A percentile compares a stretch with the other conserved stretches of the same genome.
These are phyloP conservation scores for Coemansia reversa DNA, from an alignment of 192 early-diverging fungal species.

Conservation along the genomic window DNA sequence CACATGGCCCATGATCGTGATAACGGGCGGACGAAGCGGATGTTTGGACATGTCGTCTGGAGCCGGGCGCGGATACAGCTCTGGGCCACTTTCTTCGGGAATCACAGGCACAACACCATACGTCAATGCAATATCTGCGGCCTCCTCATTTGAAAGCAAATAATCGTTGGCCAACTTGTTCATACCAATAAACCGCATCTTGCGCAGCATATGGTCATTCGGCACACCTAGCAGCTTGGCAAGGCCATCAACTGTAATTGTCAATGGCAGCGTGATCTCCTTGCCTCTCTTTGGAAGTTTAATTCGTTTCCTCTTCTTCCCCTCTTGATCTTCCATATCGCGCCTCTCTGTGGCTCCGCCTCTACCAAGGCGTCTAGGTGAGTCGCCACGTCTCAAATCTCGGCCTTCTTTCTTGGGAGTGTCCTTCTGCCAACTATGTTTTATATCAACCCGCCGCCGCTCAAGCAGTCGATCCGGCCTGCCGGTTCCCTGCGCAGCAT, in stretches of 20 bases:
- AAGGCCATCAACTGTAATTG: slow-evolving; percentile 80
- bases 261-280: slow-evolving; percentile 78
- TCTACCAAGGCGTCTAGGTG: slow-evolving; percentile 4
- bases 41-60: slow-evolving; percentile 74
- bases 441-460: slow-evolving; percentile 9
- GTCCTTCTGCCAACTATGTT: background rate
- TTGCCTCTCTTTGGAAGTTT: slow-evolving; percentile 36
- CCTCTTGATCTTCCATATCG: background rate
- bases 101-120: slow-evolving; percentile 86
- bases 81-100: slow-evolving; percentile 45
- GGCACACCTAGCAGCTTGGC: slow-evolving; percentile 74
- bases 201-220: slow-evolving; percentile 67
- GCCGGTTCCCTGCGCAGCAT: background rate
- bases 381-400: slow-evolving; percentile 5
- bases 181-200: slow-evolving; percentile 79
- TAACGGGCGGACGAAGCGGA: slow-evolving; percentile 81
- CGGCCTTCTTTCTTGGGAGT: slow-evolving; percentile 1
- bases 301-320: slow-evolving; percentile 23
- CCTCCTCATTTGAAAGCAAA: slow-evolving; percentile 81
- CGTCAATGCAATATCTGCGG: slow-evolving; percentile 82
- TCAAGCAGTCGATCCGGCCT: slow-evolving; percentile 2
- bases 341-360: slow-evolving; percentile 13
- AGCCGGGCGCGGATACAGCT: slow-evolving; percentile 53
- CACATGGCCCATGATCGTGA: slow-evolving; percentile 98
- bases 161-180: slow-evolving; percentile 74